These are phyloP conservation scores for Cenococcum geophilum DNA, from an alignment of 495 filamentous ascomycete species.

Conservation along the genomic window DNA sequence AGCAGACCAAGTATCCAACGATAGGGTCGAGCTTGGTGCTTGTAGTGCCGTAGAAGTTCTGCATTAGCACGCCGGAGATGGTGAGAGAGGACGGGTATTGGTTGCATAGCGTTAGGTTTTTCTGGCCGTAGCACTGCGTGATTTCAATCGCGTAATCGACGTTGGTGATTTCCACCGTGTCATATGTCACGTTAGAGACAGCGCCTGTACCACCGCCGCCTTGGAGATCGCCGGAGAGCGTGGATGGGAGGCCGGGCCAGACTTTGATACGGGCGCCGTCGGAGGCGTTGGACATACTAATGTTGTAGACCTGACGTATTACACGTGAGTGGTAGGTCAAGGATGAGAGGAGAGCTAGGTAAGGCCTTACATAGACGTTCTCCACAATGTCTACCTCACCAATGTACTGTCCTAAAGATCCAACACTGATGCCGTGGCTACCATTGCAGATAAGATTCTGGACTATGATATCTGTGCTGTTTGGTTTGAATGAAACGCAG, in stretches of 20 bases:
- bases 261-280: slow-evolving; percentile 68
- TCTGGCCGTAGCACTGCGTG: slow-evolving; percentile 61
- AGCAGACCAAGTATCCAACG: slow-evolving; percentile 52
- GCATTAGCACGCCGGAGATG: slow-evolving; percentile 45
- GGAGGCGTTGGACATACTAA: slow-evolving; percentile 59
- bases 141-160: slow-evolving; percentile 62
- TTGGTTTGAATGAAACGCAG: slow-evolving; percentile 75
- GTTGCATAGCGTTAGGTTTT: slow-evolving; percentile 55
- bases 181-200: slow-evolving; percentile 52
- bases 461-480: slow-evolving; percentile 66
- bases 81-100: slow-evolving; percentile 53
- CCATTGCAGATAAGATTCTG: slow-evolving; percentile 66
- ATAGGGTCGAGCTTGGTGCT: slow-evolving; percentile 46
- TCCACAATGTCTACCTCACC: slow-evolving; percentile 60
- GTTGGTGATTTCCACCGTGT: slow-evolving; percentile 50
- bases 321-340: slow-evolving; percentile 1
- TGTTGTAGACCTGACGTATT: slow-evolving; percentile 49
- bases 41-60: slow-evolving; percentile 43
- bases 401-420: slow-evolving; percentile 60
- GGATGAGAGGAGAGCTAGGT: neutral
- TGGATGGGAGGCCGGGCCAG: slow-evolving; percentile 52
- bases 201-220: slow-evolving; percentile 54
- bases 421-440: slow-evolving; percentile 67
- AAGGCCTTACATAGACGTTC: slow-evolving; percentile 44
- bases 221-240: slow-evolving; percentile 49